Evolutionary conservation across 164 flowering plant genomes (phyloP).

Genomic region (Berberis thunbergii): DNA sequence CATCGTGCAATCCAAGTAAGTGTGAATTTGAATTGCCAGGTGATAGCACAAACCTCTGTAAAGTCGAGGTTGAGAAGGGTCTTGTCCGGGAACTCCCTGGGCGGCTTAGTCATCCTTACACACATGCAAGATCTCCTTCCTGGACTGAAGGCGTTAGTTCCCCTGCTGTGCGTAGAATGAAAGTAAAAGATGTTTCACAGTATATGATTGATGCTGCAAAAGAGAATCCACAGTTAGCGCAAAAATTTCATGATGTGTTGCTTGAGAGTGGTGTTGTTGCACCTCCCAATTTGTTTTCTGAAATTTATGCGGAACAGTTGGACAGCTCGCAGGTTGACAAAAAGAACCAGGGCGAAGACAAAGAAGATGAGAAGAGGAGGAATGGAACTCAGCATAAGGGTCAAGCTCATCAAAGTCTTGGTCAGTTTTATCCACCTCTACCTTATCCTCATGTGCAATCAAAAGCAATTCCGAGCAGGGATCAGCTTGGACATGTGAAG

Average conservation of each 20-base stretch:
- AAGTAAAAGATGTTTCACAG: conserved; percentile 91
- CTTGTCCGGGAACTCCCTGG: conserved; percentile 21
- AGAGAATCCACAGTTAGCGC: conserved; percentile 92
- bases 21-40: conserved; percentile 22
- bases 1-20: conserved; percentile 13
- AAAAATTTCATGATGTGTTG: conserved; percentile 88
- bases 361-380: conserved; percentile 17
- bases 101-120: conserved; percentile 32
- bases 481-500: conserved; percentile 25
- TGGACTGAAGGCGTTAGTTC: conserved; percentile 96
- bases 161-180: conserved; percentile 77
- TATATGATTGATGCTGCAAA: conserved; percentile 97
- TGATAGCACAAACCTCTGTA: conserved; percentile 10
- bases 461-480: conserved; percentile 20
- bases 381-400: conserved; percentile 21
- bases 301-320: conserved; percentile 36
- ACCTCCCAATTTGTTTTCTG: conserved; percentile 74
- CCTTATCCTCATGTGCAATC: conserved; percentile 35
- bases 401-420: conserved; percentile 23
- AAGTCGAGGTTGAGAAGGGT: conserved; percentile 22
- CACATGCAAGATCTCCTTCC: conserved; percentile 85
- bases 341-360: conserved; percentile 28
- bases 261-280: conserved; percentile 96
- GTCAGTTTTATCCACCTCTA: conserved; percentile 49
- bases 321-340: conserved; percentile 23